These are phyloP conservation scores for Saccharomycopsis selenospora DNA, from an alignment of 805 yeast genomes.

Conservation along the genomic window DNA sequence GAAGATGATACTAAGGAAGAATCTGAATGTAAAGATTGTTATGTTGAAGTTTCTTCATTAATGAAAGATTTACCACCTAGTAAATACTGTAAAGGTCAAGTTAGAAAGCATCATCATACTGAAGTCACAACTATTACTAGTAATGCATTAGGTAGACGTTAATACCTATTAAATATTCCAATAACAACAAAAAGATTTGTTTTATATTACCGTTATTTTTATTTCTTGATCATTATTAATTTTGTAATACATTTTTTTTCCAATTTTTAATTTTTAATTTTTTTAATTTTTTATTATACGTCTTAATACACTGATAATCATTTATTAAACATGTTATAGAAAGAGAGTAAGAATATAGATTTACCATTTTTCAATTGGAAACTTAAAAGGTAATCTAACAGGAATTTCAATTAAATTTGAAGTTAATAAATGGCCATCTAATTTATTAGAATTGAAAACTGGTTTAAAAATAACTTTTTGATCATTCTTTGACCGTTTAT, in stretches of 20 bases:
- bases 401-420: constrained; percentile 6
- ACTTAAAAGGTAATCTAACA: constrained; percentile 16
- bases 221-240: no score
- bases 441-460: constrained; percentile 13
- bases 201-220: no score
- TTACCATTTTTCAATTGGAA: constrained; percentile 10
- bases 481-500: constrained; percentile 1
- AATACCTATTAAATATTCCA: no score
- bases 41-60: background rate
- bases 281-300: no score
- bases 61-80: constrained; percentile 11
- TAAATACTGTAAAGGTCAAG: constrained; percentile 14
- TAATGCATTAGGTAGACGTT: constrained; percentile 17
- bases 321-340: no score
- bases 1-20: background rate
- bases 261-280: no score
- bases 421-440: background rate
- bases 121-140: constrained; percentile 11
- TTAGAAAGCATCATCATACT: constrained; percentile 17
- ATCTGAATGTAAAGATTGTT: background rate
- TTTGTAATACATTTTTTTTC: no score
- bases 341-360: background rate
- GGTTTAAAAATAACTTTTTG: constrained; percentile 11
- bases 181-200: no score
- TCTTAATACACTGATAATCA: no score